Base-by-base conservation (phyloP, 2,329 filamentous ascomycete genomes). In the Diaporthe citri region DNA sequence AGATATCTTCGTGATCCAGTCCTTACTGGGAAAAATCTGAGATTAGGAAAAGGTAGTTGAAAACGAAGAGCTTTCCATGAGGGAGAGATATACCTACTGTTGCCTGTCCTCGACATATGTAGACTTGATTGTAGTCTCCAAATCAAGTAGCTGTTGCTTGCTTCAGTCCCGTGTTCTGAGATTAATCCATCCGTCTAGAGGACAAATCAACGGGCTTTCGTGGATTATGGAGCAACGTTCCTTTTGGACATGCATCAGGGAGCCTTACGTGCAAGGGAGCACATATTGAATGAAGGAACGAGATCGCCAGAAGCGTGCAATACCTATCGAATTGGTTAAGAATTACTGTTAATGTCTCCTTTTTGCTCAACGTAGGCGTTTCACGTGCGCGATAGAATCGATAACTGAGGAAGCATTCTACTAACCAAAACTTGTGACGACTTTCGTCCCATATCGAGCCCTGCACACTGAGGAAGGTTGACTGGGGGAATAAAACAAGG, bases 1-100 rank as follows among this genome's bases (percentile, higher is more conserved):
- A 77, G 71, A 64, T 77, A 17, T 55, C 75, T 13, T 72, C 41
- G 59, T 76, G 46, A 34, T 73, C 13, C 9, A 39, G 1, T 1
- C 34, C 3, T 15, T 52, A 10, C 7, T 25, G 7, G 7, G 12
- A 13, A 22, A 1, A 31, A 9, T 17, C 34, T 59, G 22, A 22
- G 2, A 39, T 22, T 6, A 9, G 8, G 10, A 62, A 28, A 10
- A 4, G n/a, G 15, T 28, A 62, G 39, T 39, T 43, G n/a, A 43
- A 28, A 60, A 25, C 17, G 25, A 43, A 46, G 17, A 31, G 7
- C 15, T 12, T 9, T 43, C 9, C 39, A 20, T 3, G 20, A 57
- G 17, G 17, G 7, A 17, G 25, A 28, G n/a, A 43, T 28, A 60
- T 20, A 28, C 25, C 25, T 34, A 9, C 17, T 28, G 28, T 56